These are phyloP conservation scores for Nicotiana attenuata DNA, from an alignment of 257 asterid genomes.

Conservation along the genomic window DNA sequence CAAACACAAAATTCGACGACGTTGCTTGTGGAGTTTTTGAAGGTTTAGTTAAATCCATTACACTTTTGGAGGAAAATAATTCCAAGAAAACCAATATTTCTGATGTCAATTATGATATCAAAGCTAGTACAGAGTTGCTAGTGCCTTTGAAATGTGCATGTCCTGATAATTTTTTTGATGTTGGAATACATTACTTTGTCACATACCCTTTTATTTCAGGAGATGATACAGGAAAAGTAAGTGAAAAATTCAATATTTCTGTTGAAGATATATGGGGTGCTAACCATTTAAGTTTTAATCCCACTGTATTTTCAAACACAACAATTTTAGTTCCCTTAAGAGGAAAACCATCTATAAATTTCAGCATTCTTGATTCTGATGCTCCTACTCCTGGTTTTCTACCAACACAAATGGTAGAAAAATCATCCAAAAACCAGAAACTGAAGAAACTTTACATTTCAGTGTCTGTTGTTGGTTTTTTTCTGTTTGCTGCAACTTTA, in stretches of 20 bases:
- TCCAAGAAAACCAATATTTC: neutral
- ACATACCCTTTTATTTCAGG: slow-evolving; percentile 49
- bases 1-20: slow-evolving; percentile 11
- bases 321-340: slow-evolving; percentile 57
- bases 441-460: slow-evolving; percentile 34
- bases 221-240: slow-evolving; percentile 33
- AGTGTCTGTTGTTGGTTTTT: slow-evolving; percentile 37
- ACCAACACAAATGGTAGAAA: slow-evolving; percentile 32
- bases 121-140: slow-evolving; percentile 25
- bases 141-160: slow-evolving; percentile 73
- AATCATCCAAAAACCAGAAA: slow-evolving; percentile 4
- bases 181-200: slow-evolving; percentile 36
- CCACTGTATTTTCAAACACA: slow-evolving; percentile 54
- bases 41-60: slow-evolving; percentile 48
- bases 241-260: slow-evolving; percentile 43
- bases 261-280: slow-evolving; percentile 40
- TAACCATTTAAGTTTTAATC: slow-evolving; percentile 34
- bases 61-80: slow-evolving; percentile 32
- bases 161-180: slow-evolving; percentile 23
- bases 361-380: slow-evolving; percentile 27
- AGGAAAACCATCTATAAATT: slow-evolving; percentile 39
- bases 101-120: neutral
- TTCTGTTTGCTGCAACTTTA: slow-evolving; percentile 28
- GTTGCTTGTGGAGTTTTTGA: slow-evolving; percentile 49
- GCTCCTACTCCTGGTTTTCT: slow-evolving; percentile 58